A percentile compares a stretch with the other conserved stretches of the same genome.
phyloP scores from a whole-genome alignment of 331 rosid species.

The Malus hybrid region DNA sequence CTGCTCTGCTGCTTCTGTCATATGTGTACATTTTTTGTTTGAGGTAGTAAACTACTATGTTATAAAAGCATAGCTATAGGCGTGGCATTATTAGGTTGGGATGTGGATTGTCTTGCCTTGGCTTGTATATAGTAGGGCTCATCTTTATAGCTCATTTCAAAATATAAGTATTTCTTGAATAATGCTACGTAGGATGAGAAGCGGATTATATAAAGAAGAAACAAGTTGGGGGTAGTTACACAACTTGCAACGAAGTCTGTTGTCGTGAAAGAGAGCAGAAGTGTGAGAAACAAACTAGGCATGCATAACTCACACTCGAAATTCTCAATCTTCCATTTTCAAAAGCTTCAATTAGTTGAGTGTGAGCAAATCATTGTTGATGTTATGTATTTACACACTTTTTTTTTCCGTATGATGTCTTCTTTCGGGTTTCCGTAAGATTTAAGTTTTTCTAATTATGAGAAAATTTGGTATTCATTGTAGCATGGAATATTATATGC shows the following conservation, averaged over 20 bases:
- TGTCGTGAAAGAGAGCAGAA: background rate
- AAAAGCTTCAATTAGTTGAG: background rate
- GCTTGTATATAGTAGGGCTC: background rate
- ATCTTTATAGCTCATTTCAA: background rate
- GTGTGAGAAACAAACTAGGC: background rate
- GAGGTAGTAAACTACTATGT: background rate
- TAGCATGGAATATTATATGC: conserved; percentile 94
- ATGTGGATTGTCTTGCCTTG: background rate
- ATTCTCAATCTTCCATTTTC: background rate
- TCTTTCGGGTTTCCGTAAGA: background rate
- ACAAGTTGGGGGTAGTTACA: background rate
- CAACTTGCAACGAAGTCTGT: background rate
- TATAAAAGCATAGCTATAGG: background rate
- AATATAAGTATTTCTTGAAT: no score
- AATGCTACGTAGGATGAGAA: background rate
- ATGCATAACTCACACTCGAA: background rate
- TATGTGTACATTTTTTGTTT: background rate
- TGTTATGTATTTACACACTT: background rate
- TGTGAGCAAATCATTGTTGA: background rate
- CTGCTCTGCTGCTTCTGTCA: conserved; percentile 24
- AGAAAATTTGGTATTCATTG: conserved; percentile 12
- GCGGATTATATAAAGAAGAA: background rate
- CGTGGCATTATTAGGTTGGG: background rate
- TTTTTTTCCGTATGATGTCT: background rate
- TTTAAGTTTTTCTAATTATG: background rate